Conservation (phyloP, 163 green algal species). For the Chlamydomonas reinhardtii region DNA sequence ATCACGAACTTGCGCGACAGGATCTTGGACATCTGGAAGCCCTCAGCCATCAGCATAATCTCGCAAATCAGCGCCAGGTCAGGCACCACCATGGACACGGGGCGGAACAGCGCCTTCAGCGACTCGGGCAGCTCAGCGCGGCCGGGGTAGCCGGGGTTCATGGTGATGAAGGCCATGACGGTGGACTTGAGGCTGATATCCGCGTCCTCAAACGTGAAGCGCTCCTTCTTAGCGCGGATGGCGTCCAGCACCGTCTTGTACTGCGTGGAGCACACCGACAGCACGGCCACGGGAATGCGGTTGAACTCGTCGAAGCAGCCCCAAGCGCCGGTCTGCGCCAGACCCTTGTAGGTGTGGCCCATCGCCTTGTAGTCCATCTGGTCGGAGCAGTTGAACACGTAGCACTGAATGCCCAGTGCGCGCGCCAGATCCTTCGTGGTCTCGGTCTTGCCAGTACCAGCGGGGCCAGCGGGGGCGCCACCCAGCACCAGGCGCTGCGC, state of each 20-base stretch:
- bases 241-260: slow-evolving; percentile 97
- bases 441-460: slow-evolving; percentile 93
- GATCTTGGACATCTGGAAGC: slow-evolving; percentile 92
- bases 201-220: slow-evolving; percentile 92
- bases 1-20: slow-evolving; percentile 96
- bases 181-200: slow-evolving; percentile 85
- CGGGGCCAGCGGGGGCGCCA: slow-evolving; percentile 78
- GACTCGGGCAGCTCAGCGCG: slow-evolving; percentile 95
- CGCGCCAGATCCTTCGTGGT: slow-evolving; percentile 93
- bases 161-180: slow-evolving; percentile 97
- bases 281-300: slow-evolving; percentile 88
- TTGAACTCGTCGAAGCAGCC: slow-evolving; percentile 98
- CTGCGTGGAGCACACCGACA: slow-evolving; percentile 89
- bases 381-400: slow-evolving; percentile 98
- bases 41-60: slow-evolving; percentile 98
- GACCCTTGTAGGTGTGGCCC: slow-evolving; percentile 94
- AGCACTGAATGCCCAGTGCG: slow-evolving; percentile 90
- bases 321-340: slow-evolving; percentile 94
- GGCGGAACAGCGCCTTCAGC: slow-evolving; percentile 93
- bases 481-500: slow-evolving; percentile 92
- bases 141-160: slow-evolving; percentile 96
- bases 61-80: slow-evolving; percentile 95
- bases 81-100: slow-evolving; percentile 94
- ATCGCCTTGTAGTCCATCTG: slow-evolving; percentile 96
- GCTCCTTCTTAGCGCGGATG: slow-evolving; percentile 86